Evolutionary conservation across 106 monocot genomes (phyloP), one percentile per base, ranked within the genome.

Genomic region (Xerophyta viscosa): DNA sequence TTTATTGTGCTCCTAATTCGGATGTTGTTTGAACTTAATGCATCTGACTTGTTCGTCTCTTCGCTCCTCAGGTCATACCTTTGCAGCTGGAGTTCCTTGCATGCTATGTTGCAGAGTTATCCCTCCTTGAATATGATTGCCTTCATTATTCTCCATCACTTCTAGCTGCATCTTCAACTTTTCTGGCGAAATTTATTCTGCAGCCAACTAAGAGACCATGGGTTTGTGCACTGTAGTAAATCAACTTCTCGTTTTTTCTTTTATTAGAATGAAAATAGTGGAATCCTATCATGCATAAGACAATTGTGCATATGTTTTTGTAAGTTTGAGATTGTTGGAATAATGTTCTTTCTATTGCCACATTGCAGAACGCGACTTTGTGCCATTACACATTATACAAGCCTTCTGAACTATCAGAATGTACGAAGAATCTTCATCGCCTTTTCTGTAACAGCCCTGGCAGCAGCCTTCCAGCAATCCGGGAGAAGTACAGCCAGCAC

Each of bases 401-500:
- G 26, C 82, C 89, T 0, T 86, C 77, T 1, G 76, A 90, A 17
- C 50, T 98, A n/a, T 50, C 51, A 31, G 73, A 79, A 28, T 98
- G 96, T 47, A 82, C 77, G 28, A 90, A 82, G 46, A 75, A 55
- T 47, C 45, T 98, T 37, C 89, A 98, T 48, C 78, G 59, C 20
- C 74, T 89, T 27, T 69, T 74, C 45, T 68, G 76, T 22, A 71
- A 57, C 43, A 71, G 79, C 37, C 44, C 85, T 20, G 63, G 65
- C 54, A 89, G 50, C 50, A 76, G 54, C 58, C 53, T 98, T 36
- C 89, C 89, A 33, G 89, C 96, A 31, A 71, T 89, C 26, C 76
- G 82, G 48, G 85, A 98, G 52, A 98, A 98, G 37, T 98, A 98
- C 60, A 98, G 79, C 61, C 89, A 98, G 45, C 96, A 98, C 55